Evolutionary conservation across 2,329 filamentous ascomycete genomes (phyloP).

Genomic region (Colletotrichum scovillei): DNA sequence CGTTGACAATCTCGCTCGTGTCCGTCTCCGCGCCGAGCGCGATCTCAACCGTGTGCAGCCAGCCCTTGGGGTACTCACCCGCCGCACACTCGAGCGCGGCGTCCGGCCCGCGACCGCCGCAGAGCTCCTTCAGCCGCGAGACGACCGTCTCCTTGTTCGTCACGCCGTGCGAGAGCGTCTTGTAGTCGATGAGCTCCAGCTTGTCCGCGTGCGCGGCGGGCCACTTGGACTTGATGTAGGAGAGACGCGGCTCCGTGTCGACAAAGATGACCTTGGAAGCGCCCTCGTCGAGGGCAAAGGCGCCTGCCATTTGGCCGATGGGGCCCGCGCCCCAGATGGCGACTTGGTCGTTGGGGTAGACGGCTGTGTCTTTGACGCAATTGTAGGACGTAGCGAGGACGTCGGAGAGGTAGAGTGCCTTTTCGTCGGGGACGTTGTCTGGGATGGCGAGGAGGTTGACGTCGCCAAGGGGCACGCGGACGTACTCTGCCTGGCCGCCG

Average conservation of each 20-base stretch:
- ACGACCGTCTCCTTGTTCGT: slow-evolving; percentile 72
- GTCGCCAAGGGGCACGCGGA: slow-evolving; percentile 83
- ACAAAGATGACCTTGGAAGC: slow-evolving; percentile 83
- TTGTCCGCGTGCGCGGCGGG: slow-evolving; percentile 60
- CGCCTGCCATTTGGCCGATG: slow-evolving; percentile 84
- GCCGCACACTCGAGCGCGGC: slow-evolving; percentile 76
- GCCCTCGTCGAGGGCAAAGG: slow-evolving; percentile 80
- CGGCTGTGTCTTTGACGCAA: slow-evolving; percentile 83
- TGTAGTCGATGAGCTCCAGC: slow-evolving; percentile 77
- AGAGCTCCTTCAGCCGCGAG: slow-evolving; percentile 78
- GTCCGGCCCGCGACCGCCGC: slow-evolving; percentile 78
- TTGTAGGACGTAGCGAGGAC: slow-evolving; percentile 85
- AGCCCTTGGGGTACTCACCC: slow-evolving; percentile 71
- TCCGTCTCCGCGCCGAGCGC: slow-evolving; percentile 81
- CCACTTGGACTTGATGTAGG: slow-evolving; percentile 73
- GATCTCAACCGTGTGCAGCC: slow-evolving; percentile 69
- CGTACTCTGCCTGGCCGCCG: slow-evolving; percentile 88
- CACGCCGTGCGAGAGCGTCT: slow-evolving; percentile 67
- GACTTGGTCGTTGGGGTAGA: slow-evolving; percentile 81
- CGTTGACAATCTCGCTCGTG: slow-evolving; percentile 83
- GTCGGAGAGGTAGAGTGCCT: slow-evolving; percentile 82
- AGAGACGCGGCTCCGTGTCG: slow-evolving; percentile 77
- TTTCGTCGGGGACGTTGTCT: slow-evolving; percentile 84
- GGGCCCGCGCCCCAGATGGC: slow-evolving; percentile 89
- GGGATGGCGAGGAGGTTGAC: slow-evolving; percentile 85